Conservation (phyloP, 345 rosid genomes). For the Euphorbia tirucalli region DNA sequence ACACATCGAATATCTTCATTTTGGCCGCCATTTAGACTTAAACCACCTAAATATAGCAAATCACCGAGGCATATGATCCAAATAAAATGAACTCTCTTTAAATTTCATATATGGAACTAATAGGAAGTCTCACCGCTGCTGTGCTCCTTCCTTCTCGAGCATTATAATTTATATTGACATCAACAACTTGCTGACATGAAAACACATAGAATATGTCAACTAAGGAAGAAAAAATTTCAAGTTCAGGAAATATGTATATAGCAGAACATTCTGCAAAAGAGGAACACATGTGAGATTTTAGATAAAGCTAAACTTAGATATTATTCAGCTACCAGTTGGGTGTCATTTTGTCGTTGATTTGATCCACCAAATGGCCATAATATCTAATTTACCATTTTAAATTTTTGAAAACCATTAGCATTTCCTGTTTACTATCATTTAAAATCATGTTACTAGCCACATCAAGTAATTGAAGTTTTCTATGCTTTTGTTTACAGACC, state of each 20-base stretch:
- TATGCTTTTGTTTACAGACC: neutral
- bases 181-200: constrained; percentile 57
- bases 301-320: neutral
- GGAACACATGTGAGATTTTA: constrained; percentile 1
- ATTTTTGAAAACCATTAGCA: neutral
- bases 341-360: neutral
- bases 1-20: neutral
- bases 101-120: neutral
- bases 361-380: neutral
- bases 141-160: constrained; percentile 84
- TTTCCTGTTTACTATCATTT: neutral
- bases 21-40: neutral
- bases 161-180: constrained; percentile 57
- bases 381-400: constrained; percentile 3
- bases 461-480: neutral
- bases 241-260: neutral
- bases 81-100: neutral
- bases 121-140: constrained; percentile 45
- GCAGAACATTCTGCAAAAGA: neutral
- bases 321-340: constrained; percentile 1
- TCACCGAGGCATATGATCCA: neutral
- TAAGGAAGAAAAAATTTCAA: neutral
- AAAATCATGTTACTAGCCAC: neutral
- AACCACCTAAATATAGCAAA: neutral
- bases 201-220: constrained; percentile 10